These are phyloP conservation scores for Selaginella tamariscina DNA, from an alignment of 75 land plant species.

Conservation along the genomic window DNA sequence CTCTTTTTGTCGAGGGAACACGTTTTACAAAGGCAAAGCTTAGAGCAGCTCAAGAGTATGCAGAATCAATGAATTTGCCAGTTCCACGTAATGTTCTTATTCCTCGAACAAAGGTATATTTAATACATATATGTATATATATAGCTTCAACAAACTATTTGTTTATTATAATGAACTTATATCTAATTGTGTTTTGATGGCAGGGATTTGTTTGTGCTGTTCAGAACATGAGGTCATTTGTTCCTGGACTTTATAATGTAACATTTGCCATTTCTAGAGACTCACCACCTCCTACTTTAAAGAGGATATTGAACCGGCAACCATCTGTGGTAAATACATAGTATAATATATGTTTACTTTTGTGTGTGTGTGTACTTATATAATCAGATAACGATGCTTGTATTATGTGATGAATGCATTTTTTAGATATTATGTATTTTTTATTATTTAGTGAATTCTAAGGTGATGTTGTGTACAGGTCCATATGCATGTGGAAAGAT, in stretches of 20 bases:
- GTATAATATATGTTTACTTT: background rate
- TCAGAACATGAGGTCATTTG: constrained; percentile 65
- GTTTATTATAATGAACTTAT: background rate
- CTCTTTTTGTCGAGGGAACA: constrained; percentile 97
- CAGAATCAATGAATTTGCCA: constrained; percentile 50
- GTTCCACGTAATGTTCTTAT: constrained; percentile 78
- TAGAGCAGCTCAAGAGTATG: constrained; percentile 83
- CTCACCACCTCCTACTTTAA: constrained; percentile 64
- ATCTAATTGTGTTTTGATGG: background rate
- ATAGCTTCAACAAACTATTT: background rate
- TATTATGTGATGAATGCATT: background rate
- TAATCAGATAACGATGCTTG: background rate
- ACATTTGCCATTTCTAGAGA: constrained; percentile 69
- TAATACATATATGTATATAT: background rate
- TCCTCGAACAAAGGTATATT: constrained; percentile 81
- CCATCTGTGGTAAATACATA: constrained; percentile 57
- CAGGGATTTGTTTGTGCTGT: constrained; percentile 92
- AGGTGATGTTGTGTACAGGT: constrained; percentile 26
- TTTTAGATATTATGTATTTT: background rate
- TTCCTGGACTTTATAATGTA: constrained; percentile 82
- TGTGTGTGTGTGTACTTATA: background rate
- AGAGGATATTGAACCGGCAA: constrained; percentile 61
- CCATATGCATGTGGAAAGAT: constrained; percentile 64
- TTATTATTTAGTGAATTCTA: background rate
- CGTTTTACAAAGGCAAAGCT: constrained; percentile 91